These are phyloP conservation scores for Pseudonitzschia multistriata DNA, from an alignment of 108 stramenopile species.

Conservation along the genomic window DNA sequence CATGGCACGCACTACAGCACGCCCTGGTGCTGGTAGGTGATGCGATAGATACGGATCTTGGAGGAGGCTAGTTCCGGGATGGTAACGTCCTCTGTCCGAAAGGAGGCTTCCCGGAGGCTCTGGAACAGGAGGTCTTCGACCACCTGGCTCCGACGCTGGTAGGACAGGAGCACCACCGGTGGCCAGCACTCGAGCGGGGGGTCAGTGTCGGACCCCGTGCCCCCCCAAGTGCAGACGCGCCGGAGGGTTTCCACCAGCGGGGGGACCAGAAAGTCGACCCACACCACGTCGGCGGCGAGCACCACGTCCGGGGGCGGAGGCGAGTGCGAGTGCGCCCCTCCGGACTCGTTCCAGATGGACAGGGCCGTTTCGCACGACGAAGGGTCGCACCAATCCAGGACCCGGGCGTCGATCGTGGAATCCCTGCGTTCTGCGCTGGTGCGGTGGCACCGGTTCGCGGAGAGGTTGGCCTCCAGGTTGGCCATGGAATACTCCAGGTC, in stretches of 20 bases:
- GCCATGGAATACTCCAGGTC: slow-evolving; percentile 62
- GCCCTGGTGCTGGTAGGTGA: neutral
- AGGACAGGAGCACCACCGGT: slow-evolving; percentile 44
- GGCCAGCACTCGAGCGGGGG: no score
- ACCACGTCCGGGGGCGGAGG: slow-evolving; percentile 46
- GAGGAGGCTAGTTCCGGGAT: neutral
- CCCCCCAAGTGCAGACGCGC: slow-evolving; percentile 12
- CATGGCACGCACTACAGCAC: no score
- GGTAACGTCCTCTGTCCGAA: slow-evolving; percentile 1
- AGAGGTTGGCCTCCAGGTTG: slow-evolving; percentile 49
- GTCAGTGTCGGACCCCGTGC: neutral
- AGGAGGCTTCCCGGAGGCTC: neutral
- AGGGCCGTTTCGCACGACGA: neutral
- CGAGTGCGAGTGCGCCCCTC: neutral
- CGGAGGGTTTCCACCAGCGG: slow-evolving; percentile 55
- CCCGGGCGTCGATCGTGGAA: slow-evolving; percentile 35
- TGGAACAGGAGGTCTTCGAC: slow-evolving; percentile 8
- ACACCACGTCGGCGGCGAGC: slow-evolving; percentile 71
- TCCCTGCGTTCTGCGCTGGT: neutral
- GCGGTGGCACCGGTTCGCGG: neutral
- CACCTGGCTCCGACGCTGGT: slow-evolving; percentile 44
- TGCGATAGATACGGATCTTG: slow-evolving; percentile 7
- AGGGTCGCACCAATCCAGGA: slow-evolving; percentile 50
- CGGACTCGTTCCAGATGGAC: neutral
- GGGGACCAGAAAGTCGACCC: slow-evolving; percentile 54